Base-by-base conservation (phyloP, 2,329 filamentous ascomycete genomes). In the Tolypocladium ophioglossoides region DNA sequence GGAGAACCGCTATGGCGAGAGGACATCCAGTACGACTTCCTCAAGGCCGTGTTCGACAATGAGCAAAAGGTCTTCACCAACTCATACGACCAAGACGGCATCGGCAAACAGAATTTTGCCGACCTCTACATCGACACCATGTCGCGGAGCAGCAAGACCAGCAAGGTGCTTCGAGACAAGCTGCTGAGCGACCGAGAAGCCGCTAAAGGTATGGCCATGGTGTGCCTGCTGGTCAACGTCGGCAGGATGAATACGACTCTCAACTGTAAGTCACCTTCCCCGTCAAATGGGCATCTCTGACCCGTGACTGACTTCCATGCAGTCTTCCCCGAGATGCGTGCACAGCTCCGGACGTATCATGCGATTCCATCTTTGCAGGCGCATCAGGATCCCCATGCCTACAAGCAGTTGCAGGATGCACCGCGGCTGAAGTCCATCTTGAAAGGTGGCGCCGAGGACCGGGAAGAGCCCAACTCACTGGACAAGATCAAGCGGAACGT, bases 311-410 rank as follows among this genome's bases (percentile, higher is more conserved):
- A 39, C 34, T 22, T 12, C 38, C 6, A 16, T 20, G 52, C 68
- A 95, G 94, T 99, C 77, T 99, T 99, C 68, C 94, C 94, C 24
- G 94, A 99, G 70, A 99, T 99, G 94, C 88, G 94, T 72, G 94
- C 94, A 34, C 94, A 99, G 67, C 78, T 99, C 35, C 86, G 94
- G 68, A 99, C 94, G 38, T 99, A 99, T 73, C 94, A 99, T 68
- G 92, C 94, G 14, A 99, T 99, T 61, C 94, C 94, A 16, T 96
- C 91, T 1, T 78, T 99, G 8, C 94, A 99, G 72, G 92, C 92
- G 48, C 88, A 91, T 61, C 91, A 96, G 71, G 94, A 97, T 64
- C 86, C 91, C 12, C 92, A 94, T 62, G 91, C 92, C 53, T 97
- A 99, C 78, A 99, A 99, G 67, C 94, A 97, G 65, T 78, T 99